phyloP scores from a whole-genome alignment of 768 basidiomycete species.

The Cantharellus anzutake region DNA sequence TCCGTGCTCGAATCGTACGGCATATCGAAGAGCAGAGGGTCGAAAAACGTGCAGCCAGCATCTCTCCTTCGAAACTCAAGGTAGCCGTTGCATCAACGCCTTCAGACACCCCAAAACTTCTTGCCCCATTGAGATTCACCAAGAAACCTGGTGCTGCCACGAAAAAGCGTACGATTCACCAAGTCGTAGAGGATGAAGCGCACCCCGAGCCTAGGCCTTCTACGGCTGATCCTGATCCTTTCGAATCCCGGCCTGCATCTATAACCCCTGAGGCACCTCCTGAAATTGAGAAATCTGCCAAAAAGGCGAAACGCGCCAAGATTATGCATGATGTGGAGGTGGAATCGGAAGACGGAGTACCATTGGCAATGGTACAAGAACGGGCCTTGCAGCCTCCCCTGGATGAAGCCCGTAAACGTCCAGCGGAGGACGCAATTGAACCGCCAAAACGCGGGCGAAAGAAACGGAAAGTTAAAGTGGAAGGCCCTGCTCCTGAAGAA shows the following conservation, averaged over 20 bases:
- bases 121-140: background rate
- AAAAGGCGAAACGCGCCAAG: slow-evolving; percentile 20
- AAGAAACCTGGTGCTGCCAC: background rate
- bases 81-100: background rate
- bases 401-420: background rate
- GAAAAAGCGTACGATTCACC: background rate
- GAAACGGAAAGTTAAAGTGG: slow-evolving; percentile 6
- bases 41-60: background rate
- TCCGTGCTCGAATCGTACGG: slow-evolving; percentile 32
- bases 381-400: background rate
- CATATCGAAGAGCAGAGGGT: slow-evolving; percentile 21
- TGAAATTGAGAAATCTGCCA: background rate
- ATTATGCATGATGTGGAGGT: slow-evolving; percentile 19
- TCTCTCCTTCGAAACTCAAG: background rate
- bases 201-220: background rate
- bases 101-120: background rate
- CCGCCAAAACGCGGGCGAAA: background rate
- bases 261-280: background rate
- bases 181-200: background rate
- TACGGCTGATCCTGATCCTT: background rate
- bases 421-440: background rate
- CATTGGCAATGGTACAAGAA: slow-evolving; percentile 6
- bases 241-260: background rate
- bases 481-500: slow-evolving; percentile 21
- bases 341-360: slow-evolving; percentile 45